These are phyloP conservation scores for Stemphylium beticola DNA, from an alignment of 2,329 filamentous ascomycete species.

Conservation along the genomic window DNA sequence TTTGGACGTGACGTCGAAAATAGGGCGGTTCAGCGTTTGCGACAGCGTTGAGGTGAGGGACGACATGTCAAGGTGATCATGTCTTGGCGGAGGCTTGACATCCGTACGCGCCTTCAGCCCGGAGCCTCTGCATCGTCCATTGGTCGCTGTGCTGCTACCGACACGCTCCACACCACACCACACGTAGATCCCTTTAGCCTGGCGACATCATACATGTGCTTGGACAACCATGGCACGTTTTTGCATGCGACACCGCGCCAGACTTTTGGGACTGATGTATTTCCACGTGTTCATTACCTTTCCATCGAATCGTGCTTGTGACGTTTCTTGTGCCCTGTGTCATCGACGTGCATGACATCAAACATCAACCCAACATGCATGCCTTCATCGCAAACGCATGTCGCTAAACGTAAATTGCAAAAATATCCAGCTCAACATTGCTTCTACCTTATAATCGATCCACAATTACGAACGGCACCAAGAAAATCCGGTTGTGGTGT, in stretches of 20 bases:
- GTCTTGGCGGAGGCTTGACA: conserved; percentile 12
- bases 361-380: not conserved
- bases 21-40: conserved; percentile 7
- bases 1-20: not conserved
- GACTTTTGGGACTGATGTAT: no score
- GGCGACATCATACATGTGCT: not conserved
- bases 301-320: not conserved
- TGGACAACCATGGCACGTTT: not conserved
- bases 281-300: not conserved
- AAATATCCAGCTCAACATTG: no score
- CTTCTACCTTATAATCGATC: no score
- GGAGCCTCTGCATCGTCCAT: conserved; percentile 5
- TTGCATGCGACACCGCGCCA: no score
- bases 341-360: conserved; percentile 9
- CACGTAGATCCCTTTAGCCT: not conserved
- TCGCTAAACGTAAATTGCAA: not conserved
- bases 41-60: conserved; percentile 2
- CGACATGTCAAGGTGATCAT: conserved; percentile 11
- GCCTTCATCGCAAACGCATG: not conserved
- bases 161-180: conserved; percentile 2
- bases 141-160: conserved; percentile 4
- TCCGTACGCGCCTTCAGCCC: conserved; percentile 7
- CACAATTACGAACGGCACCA: no score
- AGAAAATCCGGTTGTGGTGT: no score
- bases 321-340: not conserved